Percentiles rank a stretch among this genome's conserved stretches.
phyloP scores from a whole-genome alignment of 768 basidiomycete species.

The Tricholoma hemisulphureum region DNA sequence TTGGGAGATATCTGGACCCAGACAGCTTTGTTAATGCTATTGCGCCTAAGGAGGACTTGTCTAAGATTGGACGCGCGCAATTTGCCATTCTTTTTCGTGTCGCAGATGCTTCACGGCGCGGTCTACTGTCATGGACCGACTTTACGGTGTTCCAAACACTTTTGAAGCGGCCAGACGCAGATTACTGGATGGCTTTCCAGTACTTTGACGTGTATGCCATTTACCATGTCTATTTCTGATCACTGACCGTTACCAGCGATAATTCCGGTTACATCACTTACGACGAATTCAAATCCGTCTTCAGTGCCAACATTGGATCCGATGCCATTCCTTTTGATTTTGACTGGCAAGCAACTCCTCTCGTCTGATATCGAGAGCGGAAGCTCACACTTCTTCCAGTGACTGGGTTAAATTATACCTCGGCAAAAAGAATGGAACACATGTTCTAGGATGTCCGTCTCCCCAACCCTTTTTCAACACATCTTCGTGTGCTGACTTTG shows the following conservation, averaged over 20 bases:
- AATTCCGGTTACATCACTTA: conserved; percentile 90
- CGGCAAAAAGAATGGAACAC: conserved; percentile 87
- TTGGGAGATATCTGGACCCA: conserved; percentile 74
- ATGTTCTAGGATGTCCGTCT: conserved; percentile 85
- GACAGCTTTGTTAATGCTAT: conserved; percentile 95
- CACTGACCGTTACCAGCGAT: conserved; percentile 51
- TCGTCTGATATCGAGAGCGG: background rate
- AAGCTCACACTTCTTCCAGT: conserved; percentile 33
- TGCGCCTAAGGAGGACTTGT: conserved; percentile 80
- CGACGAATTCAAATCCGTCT: conserved; percentile 93
- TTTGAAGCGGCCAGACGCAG: conserved; percentile 91
- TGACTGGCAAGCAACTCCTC: conserved; percentile 59
- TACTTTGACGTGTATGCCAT: conserved; percentile 86
- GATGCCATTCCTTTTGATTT: conserved; percentile 94
- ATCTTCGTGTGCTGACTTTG: conserved; percentile 1
- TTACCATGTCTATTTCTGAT: background rate
- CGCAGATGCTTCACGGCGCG: conserved; percentile 75
- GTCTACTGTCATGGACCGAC: conserved; percentile 89
- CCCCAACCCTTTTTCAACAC: background rate
- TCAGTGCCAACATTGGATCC: conserved; percentile 72
- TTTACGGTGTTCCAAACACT: conserved; percentile 94
- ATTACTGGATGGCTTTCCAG: conserved; percentile 95
- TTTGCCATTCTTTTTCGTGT: conserved; percentile 89
- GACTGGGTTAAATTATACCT: conserved; percentile 97
- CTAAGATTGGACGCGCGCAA: conserved; percentile 83